phyloP scores from a whole-genome alignment of 2,329 filamentous ascomycete species.

The Aspergillus oerlinghausenensis region DNA sequence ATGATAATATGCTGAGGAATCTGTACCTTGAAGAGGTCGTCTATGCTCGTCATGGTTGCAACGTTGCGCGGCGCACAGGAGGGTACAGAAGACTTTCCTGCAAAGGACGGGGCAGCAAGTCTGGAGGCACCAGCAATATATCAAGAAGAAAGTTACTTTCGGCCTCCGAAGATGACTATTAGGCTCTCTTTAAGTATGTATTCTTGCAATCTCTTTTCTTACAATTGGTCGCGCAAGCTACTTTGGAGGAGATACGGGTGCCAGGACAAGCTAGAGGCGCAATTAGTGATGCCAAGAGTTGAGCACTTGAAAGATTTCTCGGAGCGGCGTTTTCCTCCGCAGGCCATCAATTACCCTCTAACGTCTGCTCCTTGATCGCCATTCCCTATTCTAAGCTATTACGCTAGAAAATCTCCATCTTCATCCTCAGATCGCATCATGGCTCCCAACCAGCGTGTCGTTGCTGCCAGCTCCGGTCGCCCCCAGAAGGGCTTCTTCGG shows the following conservation, averaged over 20 bases:
- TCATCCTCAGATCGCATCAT: slow-evolving; percentile 37
- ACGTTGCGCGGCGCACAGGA: slow-evolving; percentile 6
- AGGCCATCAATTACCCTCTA: not conserved
- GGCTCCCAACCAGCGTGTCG: slow-evolving; percentile 59
- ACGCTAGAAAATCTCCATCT: slow-evolving; percentile 2
- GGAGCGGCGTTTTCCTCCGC: slow-evolving; percentile 6
- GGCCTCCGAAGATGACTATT: not conserved
- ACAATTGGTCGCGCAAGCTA: slow-evolving; percentile 2
- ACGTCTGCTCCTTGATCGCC: not conserved
- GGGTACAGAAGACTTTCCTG: not conserved
- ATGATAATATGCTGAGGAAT: not conserved
- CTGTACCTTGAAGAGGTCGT: slow-evolving; percentile 56
- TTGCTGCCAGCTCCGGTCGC: slow-evolving; percentile 45
- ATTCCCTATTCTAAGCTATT: slow-evolving; percentile 8
- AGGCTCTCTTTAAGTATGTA: not conserved
- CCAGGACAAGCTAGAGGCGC: slow-evolving; percentile 28
- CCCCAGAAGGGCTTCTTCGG: slow-evolving; percentile 50
- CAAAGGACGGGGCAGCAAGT: not conserved
- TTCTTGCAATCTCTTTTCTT: not conserved
- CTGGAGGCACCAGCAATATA: not conserved
- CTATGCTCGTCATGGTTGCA: slow-evolving; percentile 53
- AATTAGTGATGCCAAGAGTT: slow-evolving; percentile 25
- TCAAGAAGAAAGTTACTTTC: not conserved
- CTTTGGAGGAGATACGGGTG: slow-evolving; percentile 23
- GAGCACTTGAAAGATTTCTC: slow-evolving; percentile 31